Conservation (phyloP, 2,329 filamentous ascomycete genomes). For the Xylariomycetidae sp. region DNA sequence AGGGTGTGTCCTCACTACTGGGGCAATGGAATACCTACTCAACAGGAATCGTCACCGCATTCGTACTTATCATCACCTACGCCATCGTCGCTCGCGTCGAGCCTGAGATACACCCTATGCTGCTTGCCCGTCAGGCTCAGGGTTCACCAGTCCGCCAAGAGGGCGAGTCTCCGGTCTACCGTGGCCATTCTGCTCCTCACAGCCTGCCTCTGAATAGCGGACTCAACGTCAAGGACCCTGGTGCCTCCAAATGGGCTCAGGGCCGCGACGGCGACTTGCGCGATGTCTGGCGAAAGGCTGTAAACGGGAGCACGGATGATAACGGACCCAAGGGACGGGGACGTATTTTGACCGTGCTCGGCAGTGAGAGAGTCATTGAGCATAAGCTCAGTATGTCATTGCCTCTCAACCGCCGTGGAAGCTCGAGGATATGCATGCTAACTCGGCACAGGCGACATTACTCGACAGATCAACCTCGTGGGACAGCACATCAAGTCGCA, state of each 20-base stretch:
- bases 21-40: slow-evolving; percentile 79
- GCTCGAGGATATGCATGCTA: slow-evolving; percentile 12
- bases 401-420: too few relatives aligned
- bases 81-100: slow-evolving; percentile 66
- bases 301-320: slow-evolving; percentile 57
- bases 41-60: slow-evolving; percentile 60
- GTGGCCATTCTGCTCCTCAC: slow-evolving; percentile 78
- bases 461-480: slow-evolving; percentile 80
- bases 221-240: slow-evolving; percentile 74
- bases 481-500: slow-evolving; percentile 70
- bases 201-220: slow-evolving; percentile 74
- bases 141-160: slow-evolving; percentile 73
- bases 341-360: slow-evolving; percentile 72
- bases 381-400: slow-evolving; percentile 51
- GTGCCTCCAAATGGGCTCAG: slow-evolving; percentile 72
- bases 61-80: slow-evolving; percentile 65
- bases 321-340: slow-evolving; percentile 60
- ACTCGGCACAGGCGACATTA: slow-evolving; percentile 56
- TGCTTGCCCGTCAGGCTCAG: slow-evolving; percentile 78
- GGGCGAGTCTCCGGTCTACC: slow-evolving; percentile 79
- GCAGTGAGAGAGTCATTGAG: slow-evolving; percentile 67
- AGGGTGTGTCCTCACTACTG: slow-evolving; percentile 61
- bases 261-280: slow-evolving; percentile 85
- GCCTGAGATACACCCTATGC: slow-evolving; percentile 85
- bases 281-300: slow-evolving; percentile 78